Evolutionary conservation across 1,284 basidiomycete species (phyloP), one percentile per base, ranked within the genome.

Genomic region (Lignosus rhinocerotis): DNA sequence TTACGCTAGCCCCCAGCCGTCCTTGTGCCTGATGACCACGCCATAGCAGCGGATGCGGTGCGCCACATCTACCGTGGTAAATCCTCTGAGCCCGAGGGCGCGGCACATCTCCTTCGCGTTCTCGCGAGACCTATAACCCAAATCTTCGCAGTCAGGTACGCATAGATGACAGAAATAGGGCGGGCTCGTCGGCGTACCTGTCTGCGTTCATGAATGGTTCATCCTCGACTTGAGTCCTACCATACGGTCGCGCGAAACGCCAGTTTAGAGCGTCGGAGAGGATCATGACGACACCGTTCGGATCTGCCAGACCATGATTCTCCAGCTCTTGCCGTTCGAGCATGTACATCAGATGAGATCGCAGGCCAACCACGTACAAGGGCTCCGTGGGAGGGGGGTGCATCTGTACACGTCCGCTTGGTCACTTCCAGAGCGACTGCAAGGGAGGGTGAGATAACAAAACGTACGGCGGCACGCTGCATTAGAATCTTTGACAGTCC

Each of bases 1-100:
- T 55, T 69, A 94, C 89, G 86, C 88, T 17, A 94, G 77, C 63
- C 89, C 90, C 93, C 93, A 96, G 1, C 88, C 91, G 51, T 88
- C 84, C 10, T 66, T 61, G 70, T 92, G 88, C 45, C 81, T 79
- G 44, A 96, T 72, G 32, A 90, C 81, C 6, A 83, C 73, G 1
- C 93, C 94, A 72, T 86, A 92, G 50, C 88, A 90, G 43, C 77
- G 76, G 39, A 86, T 86, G 9, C 87, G 80, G 72, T 96, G 94
- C n/a, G 75, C 69, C 2, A 96, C 90, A 38, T 85, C 79, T 0
- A 92, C 87, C 0, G 90, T 86, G 19, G 73, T 72, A 59, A 96
- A 79, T 33, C 72, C 77, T 34, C 76, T 65, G 43, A 92, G 67
- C 2, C 83, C 83, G 9, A 92, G 77, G 1, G 74, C 67, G 1